Evolutionary conservation across 2,329 filamentous ascomycete species (phyloP), one percentile per base, ranked within the genome.

Genomic region (Sclerotinia borealis): DNA sequence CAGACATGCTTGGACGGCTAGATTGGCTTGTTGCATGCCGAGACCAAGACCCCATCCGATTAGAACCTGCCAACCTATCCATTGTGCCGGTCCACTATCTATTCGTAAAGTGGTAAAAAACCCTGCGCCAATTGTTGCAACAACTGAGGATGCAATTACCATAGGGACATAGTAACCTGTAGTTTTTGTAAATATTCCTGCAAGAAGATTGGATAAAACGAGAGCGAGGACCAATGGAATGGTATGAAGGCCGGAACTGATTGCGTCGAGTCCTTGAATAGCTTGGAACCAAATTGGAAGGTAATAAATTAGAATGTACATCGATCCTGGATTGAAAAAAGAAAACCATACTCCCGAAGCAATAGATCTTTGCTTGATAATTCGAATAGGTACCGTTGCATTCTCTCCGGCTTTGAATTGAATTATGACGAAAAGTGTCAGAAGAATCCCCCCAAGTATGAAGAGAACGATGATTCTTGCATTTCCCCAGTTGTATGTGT

Each of bases 281-380:
- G 77, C 78, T 66, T 82, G 79, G 68, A 81, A 80, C 74, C 77
- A 81, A 59, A 80, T 75, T 41, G 82, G 77, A 47, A 80, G 75
- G 49, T 77, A 77, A 37, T 80, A 78, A 64, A 76, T 77, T 62
- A 87, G 84, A 62, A 85, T 41, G 61, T 73, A 77, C 66, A 72
- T 73, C 4, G 68, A 54, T 22, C 67, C 68, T 3, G 67, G 54
- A 36, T 77, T 68, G 52, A 74, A 74, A 50, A 72, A 63, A 3
- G 74, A 65, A 65, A 75, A 76, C 37, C 69, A 69, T 34, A 71
- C 66, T 4, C 73, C 74, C 5, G 69, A 68, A 4, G 71, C 66
- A 34, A 80, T 71, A 25, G 71, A 75, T 3, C 77, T 74, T 47
- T 78, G 71, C 11, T 68, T 71, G 47, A 79, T 63, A 66, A 79